Base-by-base conservation (phyloP, 352 stramenopile species). In the Globisporangium ultimum region DNA sequence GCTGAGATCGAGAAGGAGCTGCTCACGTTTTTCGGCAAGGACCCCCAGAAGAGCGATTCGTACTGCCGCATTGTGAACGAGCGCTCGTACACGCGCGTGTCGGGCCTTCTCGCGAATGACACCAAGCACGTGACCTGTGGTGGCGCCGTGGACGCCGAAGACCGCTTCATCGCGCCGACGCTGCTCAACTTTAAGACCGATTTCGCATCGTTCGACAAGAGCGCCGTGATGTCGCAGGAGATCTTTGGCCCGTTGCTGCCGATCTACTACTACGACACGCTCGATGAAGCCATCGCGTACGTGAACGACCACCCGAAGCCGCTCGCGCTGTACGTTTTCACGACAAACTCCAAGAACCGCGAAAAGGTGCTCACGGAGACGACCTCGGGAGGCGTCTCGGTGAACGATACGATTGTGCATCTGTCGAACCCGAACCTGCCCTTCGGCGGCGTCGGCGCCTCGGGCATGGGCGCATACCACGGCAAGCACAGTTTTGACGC, bases 241-340 rank as follows among this genome's bases (percentile, higher is more conserved):
- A 92, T 99, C 34, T 99, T 99, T 73, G 96, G 96, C 5, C 96
- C 96, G 3, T 59, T 99, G 42, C 63, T 99, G 47, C 91, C 96
- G 1, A 91, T 99, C 47, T 74, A 95, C 38, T 93, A 91, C 67
- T 91, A 88, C 55, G 69, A 84, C 9, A 18, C 55, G 10, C 43
- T 85, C 34, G 51, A 73, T 11, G 53, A 64, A 17, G 50, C 76
- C 6, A 72, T 85, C 22, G 59, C 55, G 52, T 76, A 77, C 32
- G 61, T 87, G 40, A 70, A 52, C 21, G n/a, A 41, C 20, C 65
- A 64, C 28, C 68, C 87, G 5, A 96, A 94, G 53, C 91, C 92
- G 4, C 71, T 98, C 13, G 70, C 88, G 17, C 70, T 97, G 9
- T 98, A 98, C 60, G 53, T 89, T 10, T 98, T 98, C 66, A 64